These are phyloP conservation scores for Udeniomyces megalosporus DNA, from an alignment of 768 basidiomycete genomes.

Conservation along the genomic window DNA sequence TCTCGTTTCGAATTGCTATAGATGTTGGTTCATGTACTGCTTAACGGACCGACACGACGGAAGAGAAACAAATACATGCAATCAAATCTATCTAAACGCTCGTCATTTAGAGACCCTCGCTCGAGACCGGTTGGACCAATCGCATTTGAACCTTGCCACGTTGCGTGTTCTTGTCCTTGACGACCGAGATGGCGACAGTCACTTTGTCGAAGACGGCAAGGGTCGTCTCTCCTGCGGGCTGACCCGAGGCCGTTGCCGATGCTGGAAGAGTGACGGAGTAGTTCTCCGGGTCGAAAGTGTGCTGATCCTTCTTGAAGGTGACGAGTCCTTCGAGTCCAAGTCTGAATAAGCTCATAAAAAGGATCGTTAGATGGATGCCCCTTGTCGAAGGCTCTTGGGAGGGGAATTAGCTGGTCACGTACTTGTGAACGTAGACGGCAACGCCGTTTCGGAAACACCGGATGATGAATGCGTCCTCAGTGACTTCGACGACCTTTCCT, in stretches of 20 bases:
- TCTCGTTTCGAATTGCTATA: too few species aligned
- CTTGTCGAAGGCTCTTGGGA: neutral
- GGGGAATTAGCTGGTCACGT: slow-evolving; percentile 23
- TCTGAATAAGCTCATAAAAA: slow-evolving; percentile 33
- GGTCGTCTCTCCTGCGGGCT: slow-evolving; percentile 34
- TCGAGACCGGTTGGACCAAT: slow-evolving; percentile 7
- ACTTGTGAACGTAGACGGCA: slow-evolving; percentile 93
- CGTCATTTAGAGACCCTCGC: slow-evolving; percentile 21
- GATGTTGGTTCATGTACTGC: too few species aligned
- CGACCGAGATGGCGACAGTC: slow-evolving; percentile 71
- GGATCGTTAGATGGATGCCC: neutral
- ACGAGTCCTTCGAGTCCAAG: slow-evolving; percentile 88
- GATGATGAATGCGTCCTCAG: slow-evolving; percentile 82
- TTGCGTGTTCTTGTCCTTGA: slow-evolving; percentile 88
- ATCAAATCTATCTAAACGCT: too few species aligned
- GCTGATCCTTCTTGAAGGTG: slow-evolving; percentile 70
- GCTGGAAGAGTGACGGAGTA: slow-evolving; percentile 62
- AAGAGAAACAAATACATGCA: too few species aligned
- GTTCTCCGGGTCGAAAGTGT: slow-evolving; percentile 76
- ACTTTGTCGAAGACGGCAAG: slow-evolving; percentile 92
- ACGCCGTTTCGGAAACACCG: slow-evolving; percentile 86
- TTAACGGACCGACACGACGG: too few species aligned
- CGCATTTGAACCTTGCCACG: slow-evolving; percentile 57
- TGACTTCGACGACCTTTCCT: slow-evolving; percentile 33
- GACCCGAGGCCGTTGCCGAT: slow-evolving; percentile 1